These are phyloP conservation scores for Hyphopichia khmerensis DNA, from an alignment of 1,139 yeast species.

Conservation along the genomic window DNA sequence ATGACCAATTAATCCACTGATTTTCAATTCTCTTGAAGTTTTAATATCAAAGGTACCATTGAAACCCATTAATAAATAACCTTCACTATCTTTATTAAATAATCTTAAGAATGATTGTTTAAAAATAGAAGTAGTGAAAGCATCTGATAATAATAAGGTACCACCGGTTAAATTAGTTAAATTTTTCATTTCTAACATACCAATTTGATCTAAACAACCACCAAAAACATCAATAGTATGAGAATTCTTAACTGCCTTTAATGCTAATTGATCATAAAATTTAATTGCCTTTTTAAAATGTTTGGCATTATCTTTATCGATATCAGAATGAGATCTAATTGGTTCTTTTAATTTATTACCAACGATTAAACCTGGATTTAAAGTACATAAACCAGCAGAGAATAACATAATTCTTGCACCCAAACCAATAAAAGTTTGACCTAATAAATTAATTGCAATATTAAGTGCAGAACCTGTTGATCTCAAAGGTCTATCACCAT, in stretches of 20 bases:
- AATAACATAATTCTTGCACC: slow-evolving; percentile 91
- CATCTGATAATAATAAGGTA: slow-evolving; percentile 84
- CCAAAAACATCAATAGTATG: slow-evolving; percentile 93
- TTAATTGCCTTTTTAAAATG: slow-evolving; percentile 90
- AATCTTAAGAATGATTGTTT: slow-evolving; percentile 89
- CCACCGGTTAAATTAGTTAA: slow-evolving; percentile 93
- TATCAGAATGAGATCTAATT: slow-evolving; percentile 94
- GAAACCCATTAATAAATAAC: slow-evolving; percentile 83
- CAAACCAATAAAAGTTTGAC: slow-evolving; percentile 81
- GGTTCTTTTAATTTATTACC: slow-evolving; percentile 92
- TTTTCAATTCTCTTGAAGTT: slow-evolving; percentile 84
- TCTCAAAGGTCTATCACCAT: slow-evolving; percentile 86
- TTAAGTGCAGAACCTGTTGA: slow-evolving; percentile 92
- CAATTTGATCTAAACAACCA: slow-evolving; percentile 97
- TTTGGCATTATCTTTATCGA: slow-evolving; percentile 74
- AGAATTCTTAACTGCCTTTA: slow-evolving; percentile 67
- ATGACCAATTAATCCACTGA: slow-evolving; percentile 93
- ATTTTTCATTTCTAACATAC: slow-evolving; percentile 94
- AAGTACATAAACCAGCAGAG: slow-evolving; percentile 94
- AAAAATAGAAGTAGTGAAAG: slow-evolving; percentile 94
- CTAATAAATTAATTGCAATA: slow-evolving; percentile 79
- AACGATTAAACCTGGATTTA: slow-evolving; percentile 93
- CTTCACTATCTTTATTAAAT: slow-evolving; percentile 83
- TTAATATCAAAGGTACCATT: slow-evolving; percentile 83
- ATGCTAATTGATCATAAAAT: slow-evolving; percentile 78